Evolutionary conservation across 2,329 filamentous ascomycete genomes (phyloP), one percentile per base, ranked within the genome.

Genomic region (Neonectria neomacrospora): DNA sequence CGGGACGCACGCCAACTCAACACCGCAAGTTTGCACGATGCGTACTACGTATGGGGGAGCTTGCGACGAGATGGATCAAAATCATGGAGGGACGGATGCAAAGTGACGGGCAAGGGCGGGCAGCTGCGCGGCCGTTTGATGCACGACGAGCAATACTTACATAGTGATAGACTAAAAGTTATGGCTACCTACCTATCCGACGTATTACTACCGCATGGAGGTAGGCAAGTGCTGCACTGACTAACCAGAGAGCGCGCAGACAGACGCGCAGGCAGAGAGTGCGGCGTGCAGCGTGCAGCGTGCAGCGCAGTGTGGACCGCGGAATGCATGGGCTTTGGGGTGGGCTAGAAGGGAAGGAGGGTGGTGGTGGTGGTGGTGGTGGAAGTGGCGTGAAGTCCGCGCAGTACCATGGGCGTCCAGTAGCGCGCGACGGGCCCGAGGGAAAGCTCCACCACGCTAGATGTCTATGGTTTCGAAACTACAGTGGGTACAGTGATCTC

Each of bases 11-110:
- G 61, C 48, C 60, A 61, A 44, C 48, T 61, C 70, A 67, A 70
- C 67, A 73, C 69, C 69, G 71, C 64, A 71, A 71, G 54, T 73
- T 64, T 50, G 53, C 39, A 47, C 28, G 54, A 53, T 44, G 58
- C 34, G 23, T n/a, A n/a, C n/a, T n/a, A n/a, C n/a, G n/a, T n/a
- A n/a, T n/a, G n/a, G n/a, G n/a, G 34, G 34, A 37, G 34, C 34
- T 37, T 37, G 34, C 14, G 32, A 37, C 6, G 37, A 22, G 30
- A 48, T 41, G 42, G 51, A 47, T 41, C 23, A 6, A 32, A 44
- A 47, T 41, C 23, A 6, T 26, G 23, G 23, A 12, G 22, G 47
- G n/a, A 54, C 5, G 52, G 60, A 47, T 60, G 50, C 59, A 57
- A 61, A 68, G 60, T 66, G 59, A 53, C 48, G 56, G 58, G 42